These are phyloP conservation scores for Aspergillus sp. DNA, from an alignment of 2,329 filamentous ascomycete species.

Conservation along the genomic window DNA sequence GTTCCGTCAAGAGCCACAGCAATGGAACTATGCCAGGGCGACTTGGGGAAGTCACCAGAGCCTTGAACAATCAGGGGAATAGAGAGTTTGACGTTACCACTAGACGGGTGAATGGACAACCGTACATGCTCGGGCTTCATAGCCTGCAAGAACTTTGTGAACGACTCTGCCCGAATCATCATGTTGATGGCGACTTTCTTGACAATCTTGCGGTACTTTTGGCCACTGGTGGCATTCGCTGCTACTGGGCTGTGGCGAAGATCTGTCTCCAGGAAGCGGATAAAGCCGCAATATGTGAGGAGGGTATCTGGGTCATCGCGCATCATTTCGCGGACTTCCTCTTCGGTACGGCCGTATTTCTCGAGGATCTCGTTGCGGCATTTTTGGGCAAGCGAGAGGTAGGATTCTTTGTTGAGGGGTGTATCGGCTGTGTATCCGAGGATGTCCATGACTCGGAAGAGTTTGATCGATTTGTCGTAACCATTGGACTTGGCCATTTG, in stretches of 20 bases:
- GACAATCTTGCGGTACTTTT: not conserved
- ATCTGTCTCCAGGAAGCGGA: constrained; percentile 23
- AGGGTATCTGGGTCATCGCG: constrained; percentile 12
- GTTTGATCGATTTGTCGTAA: too few species aligned
- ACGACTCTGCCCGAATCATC: constrained; percentile 22
- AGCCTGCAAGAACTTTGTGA: constrained; percentile 21
- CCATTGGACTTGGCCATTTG: constrained; percentile 28
- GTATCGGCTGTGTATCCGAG: too few species aligned
- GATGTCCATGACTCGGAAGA: too few species aligned
- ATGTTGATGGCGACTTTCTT: constrained; percentile 21
- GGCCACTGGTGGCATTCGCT: constrained; percentile 4
- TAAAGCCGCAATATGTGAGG: constrained; percentile 23
- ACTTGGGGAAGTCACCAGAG: constrained; percentile 17
- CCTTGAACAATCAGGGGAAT: constrained; percentile 19
- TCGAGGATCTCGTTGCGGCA: too few species aligned
- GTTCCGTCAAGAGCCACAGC: constrained; percentile 23
- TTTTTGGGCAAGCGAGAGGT: too few species aligned
- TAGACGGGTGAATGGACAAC: constrained; percentile 24
- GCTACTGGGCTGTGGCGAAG: constrained; percentile 9
- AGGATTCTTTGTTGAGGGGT: too few species aligned
- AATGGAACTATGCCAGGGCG: constrained; percentile 31
- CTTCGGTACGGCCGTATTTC: too few species aligned
- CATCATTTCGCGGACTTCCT: too few species aligned
- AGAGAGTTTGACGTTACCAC: constrained; percentile 20
- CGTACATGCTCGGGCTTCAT: constrained; percentile 23